Percentiles rank a stretch among this genome's conserved stretches.
Conservation (phyloP, 257 asterid genomes). For the Salvia hispanica region DNA sequence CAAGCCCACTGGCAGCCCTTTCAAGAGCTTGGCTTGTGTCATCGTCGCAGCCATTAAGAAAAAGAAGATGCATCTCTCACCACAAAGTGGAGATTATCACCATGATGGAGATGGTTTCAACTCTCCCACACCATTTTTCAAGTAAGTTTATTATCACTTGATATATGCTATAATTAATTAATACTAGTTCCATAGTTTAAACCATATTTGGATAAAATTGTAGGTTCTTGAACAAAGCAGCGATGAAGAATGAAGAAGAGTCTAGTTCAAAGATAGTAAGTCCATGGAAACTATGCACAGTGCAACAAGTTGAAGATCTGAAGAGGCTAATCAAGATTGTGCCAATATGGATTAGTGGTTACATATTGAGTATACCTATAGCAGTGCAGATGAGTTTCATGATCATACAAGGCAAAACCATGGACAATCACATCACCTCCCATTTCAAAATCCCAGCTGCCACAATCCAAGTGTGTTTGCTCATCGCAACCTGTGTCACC, state of each 20-base stretch:
- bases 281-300: slow-evolving; percentile 53
- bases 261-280: slow-evolving; percentile 27
- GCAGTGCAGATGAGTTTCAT: slow-evolving; percentile 57
- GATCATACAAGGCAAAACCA: slow-evolving; percentile 60
- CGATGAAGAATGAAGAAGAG: slow-evolving; percentile 47
- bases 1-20: slow-evolving; percentile 64
- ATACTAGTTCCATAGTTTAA: too few species aligned
- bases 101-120: slow-evolving; percentile 32
- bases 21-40: slow-evolving; percentile 51
- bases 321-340: slow-evolving; percentile 56
- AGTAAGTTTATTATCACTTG: slow-evolving; percentile 24
- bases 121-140: slow-evolving; percentile 33
- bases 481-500: slow-evolving; percentile 50
- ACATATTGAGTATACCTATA: slow-evolving; percentile 58
- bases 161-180: too few species aligned
- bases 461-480: slow-evolving; percentile 49
- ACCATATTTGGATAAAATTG: background rate
- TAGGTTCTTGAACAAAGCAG: slow-evolving; percentile 73
- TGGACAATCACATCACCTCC: slow-evolving; percentile 56
- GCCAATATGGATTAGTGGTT: slow-evolving; percentile 70
- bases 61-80: slow-evolving; percentile 43
- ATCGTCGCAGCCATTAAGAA: slow-evolving; percentile 50
- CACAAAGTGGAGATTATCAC: slow-evolving; percentile 44
- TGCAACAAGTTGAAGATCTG: slow-evolving; percentile 66
- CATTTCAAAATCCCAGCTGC: slow-evolving; percentile 63